phyloP scores from a whole-genome alignment of 352 stramenopile species.

The Phytophthora aleatoria region DNA sequence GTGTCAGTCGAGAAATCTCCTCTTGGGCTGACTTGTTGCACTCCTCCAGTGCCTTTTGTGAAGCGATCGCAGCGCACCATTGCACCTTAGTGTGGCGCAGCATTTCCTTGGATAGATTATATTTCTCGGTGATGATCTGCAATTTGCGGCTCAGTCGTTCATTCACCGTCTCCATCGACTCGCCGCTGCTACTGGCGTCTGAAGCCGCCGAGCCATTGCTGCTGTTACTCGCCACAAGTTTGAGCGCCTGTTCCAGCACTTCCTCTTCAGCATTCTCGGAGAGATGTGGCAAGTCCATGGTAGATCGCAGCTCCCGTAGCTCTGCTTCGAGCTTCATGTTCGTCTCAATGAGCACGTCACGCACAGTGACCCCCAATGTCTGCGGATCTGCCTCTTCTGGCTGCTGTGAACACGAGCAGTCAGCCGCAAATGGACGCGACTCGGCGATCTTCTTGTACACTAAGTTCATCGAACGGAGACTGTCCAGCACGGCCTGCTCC shows the following conservation, averaged over 20 bases:
- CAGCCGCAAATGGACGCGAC: constrained; percentile 47
- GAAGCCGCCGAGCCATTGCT: constrained; percentile 39
- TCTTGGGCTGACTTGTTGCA: constrained; percentile 55
- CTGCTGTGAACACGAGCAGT: constrained; percentile 30
- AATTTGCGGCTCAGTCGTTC: constrained; percentile 43
- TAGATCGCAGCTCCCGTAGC: constrained; percentile 41
- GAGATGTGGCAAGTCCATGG: constrained; percentile 31
- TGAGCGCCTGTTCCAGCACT: constrained; percentile 33
- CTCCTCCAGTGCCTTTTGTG: constrained; percentile 66
- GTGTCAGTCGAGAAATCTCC: constrained; percentile 52
- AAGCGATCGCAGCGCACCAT: constrained; percentile 63
- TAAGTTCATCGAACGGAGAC: constrained; percentile 63
- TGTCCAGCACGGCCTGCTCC: constrained; percentile 67
- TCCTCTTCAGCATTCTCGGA: constrained; percentile 34
- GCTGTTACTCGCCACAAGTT: constrained; percentile 35
- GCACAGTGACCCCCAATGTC: constrained; percentile 42
- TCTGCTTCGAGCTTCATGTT: constrained; percentile 60
- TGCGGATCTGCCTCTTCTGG: constrained; percentile 28
- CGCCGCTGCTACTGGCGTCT: constrained; percentile 27
- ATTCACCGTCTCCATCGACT: constrained; percentile 30
- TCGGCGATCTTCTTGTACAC: constrained; percentile 81
- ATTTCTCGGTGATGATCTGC: constrained; percentile 52
- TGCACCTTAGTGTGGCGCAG: constrained; percentile 69
- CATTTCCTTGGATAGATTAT: constrained; percentile 55
- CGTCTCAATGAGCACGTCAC: constrained; percentile 56